Evolutionary conservation across 305 asterid species (phyloP), one percentile per base, ranked within the genome.

Genomic region (Ruellia speciosa): DNA sequence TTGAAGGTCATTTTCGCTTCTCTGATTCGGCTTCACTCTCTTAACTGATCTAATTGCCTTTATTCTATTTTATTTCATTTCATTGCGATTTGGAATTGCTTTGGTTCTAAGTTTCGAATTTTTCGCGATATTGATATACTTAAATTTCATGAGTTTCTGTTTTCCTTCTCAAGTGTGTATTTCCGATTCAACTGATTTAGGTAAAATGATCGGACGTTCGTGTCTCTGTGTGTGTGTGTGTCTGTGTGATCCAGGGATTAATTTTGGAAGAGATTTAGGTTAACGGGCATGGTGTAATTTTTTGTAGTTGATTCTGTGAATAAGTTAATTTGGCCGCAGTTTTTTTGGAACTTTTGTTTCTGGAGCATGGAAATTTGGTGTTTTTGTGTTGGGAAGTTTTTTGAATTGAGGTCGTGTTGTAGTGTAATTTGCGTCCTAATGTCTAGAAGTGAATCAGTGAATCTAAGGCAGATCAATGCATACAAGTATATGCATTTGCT

Each of bases 81-180:
- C 31, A 15, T 46, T 63, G 66, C 53, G 63, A 62, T 70, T 70
- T 73, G 60, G 72, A 49, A 69, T 74, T 71, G 52, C 78, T 72
- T 67, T 46, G 54, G 8, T 33, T 45, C 43, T 24, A 72, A 69
- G 78, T 72, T 66, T 71, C n/a, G 70, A 64, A 49, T 62, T 58
- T 63, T 60, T 61, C 58, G 39, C 16, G 62, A 51, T n/a, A n/a
- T 16, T 56, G 63, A 48, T 63, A 17, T 62, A 41, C 4, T 63
- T 49, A 15, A 2, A 60, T 35, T 55, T 24, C 31, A 24, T 24
- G 31, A 24, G 18, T 4, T 40, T 17, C 41, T 10, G 7, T 45
- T 9, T 31, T 35, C 62, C 14, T 58, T 55, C 58, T 56, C 49
- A 16, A 49, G 52, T 69, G 17, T 52, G 46, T 18, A 19, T 49